phyloP scores from a whole-genome alignment of 768 basidiomycete genomes.

The Leccinum incarnatum region DNA sequence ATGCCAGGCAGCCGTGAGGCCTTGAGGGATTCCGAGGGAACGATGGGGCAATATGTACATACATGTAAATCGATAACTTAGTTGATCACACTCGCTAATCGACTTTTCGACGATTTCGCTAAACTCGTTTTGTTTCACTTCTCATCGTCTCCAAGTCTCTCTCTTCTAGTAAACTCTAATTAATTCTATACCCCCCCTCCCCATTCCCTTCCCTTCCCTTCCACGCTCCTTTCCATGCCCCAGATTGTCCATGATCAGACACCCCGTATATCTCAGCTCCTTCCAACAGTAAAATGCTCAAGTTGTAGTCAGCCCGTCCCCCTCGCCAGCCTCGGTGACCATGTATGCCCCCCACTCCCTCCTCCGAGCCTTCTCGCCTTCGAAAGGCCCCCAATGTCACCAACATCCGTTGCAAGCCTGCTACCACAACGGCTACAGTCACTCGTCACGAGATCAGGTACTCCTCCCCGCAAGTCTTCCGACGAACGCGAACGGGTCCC shows the following conservation, averaged over 20 bases:
- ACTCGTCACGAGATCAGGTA: constrained; percentile 33
- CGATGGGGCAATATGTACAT: constrained; percentile 18
- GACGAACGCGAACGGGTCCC: constrained; percentile 3
- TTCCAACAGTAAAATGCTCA: constrained; percentile 86
- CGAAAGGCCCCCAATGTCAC: constrained; percentile 37
- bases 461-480: constrained; percentile 8
- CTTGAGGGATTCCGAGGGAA: no score
- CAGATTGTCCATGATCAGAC: constrained; percentile 16
- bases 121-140: constrained; percentile 4
- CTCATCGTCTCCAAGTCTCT: background rate
- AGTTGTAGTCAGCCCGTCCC: constrained; percentile 70
- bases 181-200: constrained; percentile 25
- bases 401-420: constrained; percentile 41
- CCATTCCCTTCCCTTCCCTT: background rate
- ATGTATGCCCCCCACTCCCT: constrained; percentile 62
- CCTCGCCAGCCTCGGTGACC: constrained; percentile 71
- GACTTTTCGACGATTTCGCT: background rate
- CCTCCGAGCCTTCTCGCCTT: constrained; percentile 36
- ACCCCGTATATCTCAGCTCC: constrained; percentile 53
- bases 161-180: constrained; percentile 8
- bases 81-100: constrained; percentile 14
- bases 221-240: constrained; percentile 27
- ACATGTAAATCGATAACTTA: constrained; percentile 6
- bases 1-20: background rate
- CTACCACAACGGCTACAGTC: constrained; percentile 51